These are phyloP conservation scores for Fagopyrum homotropicum DNA, from an alignment of 148 eudicot genomes.

Conservation along the genomic window DNA sequence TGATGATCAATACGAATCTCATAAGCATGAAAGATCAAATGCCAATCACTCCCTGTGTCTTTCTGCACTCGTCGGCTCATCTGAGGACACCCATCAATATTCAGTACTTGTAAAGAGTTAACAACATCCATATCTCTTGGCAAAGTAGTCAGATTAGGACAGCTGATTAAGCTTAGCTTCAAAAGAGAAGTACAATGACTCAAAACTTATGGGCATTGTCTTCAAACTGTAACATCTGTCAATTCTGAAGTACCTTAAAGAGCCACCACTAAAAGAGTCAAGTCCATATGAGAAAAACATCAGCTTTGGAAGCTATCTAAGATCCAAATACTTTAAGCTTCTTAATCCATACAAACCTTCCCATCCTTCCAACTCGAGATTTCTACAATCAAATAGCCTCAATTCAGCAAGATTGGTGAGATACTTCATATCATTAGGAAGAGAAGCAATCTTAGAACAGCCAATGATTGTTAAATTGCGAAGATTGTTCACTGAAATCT, in stretches of 20 bases:
- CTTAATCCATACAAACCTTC: conserved; percentile 30
- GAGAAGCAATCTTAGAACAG: conserved; percentile 28
- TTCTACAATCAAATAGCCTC: conserved; percentile 29
- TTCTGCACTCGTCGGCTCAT: conserved; percentile 8
- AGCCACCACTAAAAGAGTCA: conserved; percentile 19
- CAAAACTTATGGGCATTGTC: conserved; percentile 26
- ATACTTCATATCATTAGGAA: conserved; percentile 25
- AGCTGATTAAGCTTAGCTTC: not conserved
- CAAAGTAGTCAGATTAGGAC: not conserved
- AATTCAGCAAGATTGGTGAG: conserved; percentile 31
- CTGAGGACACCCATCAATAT: conserved; percentile 14
- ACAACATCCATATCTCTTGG: not conserved
- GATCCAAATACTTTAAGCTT: conserved; percentile 19
- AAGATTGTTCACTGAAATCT: conserved; percentile 16
- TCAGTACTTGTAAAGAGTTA: not conserved
- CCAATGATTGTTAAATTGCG: conserved; percentile 19
- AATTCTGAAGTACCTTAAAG: conserved; percentile 23
- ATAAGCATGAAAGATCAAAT: conserved; percentile 10
- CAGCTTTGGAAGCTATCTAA: conserved; percentile 28
- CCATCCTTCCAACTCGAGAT: conserved; percentile 25
- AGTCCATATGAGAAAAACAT: conserved; percentile 23
- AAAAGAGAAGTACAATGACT: conserved; percentile 13
- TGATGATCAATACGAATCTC: not conserved
- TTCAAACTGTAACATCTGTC: conserved; percentile 20
- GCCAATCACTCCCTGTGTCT: conserved; percentile 13